phyloP scores from a whole-genome alignment of 2,329 filamentous ascomycete species.

The Cercospora janseana region DNA sequence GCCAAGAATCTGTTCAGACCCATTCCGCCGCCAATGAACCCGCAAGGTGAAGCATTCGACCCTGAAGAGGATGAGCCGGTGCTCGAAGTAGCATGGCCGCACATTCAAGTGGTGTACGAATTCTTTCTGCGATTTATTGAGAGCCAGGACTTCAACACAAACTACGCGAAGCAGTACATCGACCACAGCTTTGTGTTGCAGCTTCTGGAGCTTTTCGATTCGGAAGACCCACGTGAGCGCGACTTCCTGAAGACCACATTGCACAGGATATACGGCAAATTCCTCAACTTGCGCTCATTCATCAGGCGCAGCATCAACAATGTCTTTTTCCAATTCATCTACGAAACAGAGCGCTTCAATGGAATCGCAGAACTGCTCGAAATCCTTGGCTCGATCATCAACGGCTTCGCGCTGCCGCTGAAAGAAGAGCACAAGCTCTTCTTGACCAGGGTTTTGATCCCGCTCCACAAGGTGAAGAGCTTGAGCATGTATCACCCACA shows the following conservation, averaged over 20 bases:
- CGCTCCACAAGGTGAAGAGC: slow-evolving; percentile 96
- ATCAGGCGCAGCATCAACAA: slow-evolving; percentile 99
- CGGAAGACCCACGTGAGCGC: slow-evolving; percentile 91
- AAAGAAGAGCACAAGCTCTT: slow-evolving; percentile 99
- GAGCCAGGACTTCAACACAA: slow-evolving; percentile 99
- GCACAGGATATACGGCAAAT: slow-evolving; percentile 98
- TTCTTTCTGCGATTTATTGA: slow-evolving; percentile 99
- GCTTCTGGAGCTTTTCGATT: slow-evolving; percentile 96
- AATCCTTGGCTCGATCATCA: slow-evolving; percentile 97
- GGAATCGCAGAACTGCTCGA: slow-evolving; percentile 95
- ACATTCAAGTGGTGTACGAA: slow-evolving; percentile 99
- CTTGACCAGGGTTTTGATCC: slow-evolving; percentile 85
- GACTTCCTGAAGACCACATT: slow-evolving; percentile 98
- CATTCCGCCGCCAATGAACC: slow-evolving; percentile 94
- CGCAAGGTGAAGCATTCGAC: slow-evolving; percentile 96
- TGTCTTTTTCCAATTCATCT: slow-evolving; percentile 99
- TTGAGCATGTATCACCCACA: slow-evolving; percentile 99
- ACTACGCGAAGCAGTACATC: slow-evolving; percentile 98
- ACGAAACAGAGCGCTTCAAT: slow-evolving; percentile 98
- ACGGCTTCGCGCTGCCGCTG: slow-evolving; percentile 91
- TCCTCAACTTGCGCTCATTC: slow-evolving; percentile 94
- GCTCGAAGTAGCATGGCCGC: slow-evolving; percentile 96
- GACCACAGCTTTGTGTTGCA: slow-evolving; percentile 95
- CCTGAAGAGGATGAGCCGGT: slow-evolving; percentile 98
- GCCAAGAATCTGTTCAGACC: slow-evolving; percentile 97